These are phyloP conservation scores for Fusarium duplospermum DNA, from an alignment of 2,329 filamentous ascomycete species.

Conservation along the genomic window DNA sequence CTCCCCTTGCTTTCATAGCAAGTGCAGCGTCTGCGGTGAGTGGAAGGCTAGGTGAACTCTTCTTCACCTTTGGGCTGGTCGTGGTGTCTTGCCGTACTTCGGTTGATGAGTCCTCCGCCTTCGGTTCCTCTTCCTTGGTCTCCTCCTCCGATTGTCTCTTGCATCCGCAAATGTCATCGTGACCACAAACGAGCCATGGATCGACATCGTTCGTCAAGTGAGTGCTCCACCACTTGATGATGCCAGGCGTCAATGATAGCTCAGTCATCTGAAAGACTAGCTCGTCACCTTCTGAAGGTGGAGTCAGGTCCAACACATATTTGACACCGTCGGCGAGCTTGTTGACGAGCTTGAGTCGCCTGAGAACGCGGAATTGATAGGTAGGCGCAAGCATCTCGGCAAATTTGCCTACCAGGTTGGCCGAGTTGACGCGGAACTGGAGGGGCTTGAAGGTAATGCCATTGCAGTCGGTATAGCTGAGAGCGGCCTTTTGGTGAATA, in stretches of 20 bases:
- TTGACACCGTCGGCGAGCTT: constrained; percentile 58
- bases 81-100: neutral
- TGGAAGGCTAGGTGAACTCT: neutral
- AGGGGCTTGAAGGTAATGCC: constrained; percentile 50
- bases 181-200: constrained; percentile 50
- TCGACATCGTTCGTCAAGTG: constrained; percentile 48
- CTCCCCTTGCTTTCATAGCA: constrained; percentile 35
- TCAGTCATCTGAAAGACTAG: constrained; percentile 69
- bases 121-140: neutral
- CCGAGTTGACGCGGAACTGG: constrained; percentile 58
- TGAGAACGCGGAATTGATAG: constrained; percentile 53
- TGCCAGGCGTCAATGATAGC: constrained; percentile 66
- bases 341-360: constrained; percentile 51
- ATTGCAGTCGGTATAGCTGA: constrained; percentile 49
- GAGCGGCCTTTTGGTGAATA: constrained; percentile 24
- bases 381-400: constrained; percentile 56
- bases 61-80: neutral
- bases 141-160: constrained; percentile 5
- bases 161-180: constrained; percentile 56
- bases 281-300: constrained; percentile 70
- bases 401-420: constrained; percentile 60
- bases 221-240: constrained; percentile 66
- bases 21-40: constrained; percentile 23
- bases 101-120: neutral
- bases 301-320: constrained; percentile 73